These are phyloP conservation scores for Erysiphe pulchra DNA, from an alignment of 2,329 filamentous ascomycete genomes.

Conservation along the genomic window DNA sequence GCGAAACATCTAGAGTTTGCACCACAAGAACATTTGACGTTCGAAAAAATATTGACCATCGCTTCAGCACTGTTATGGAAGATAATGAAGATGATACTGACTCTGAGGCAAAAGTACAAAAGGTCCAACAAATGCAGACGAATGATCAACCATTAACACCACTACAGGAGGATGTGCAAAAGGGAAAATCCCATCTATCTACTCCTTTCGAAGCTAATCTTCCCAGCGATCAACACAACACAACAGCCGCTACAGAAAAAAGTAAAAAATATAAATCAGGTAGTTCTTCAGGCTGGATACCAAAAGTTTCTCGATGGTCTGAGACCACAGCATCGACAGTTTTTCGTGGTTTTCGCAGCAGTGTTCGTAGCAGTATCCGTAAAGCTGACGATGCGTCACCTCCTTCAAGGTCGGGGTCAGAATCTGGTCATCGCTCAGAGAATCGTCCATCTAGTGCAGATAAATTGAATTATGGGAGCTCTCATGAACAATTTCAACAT, in stretches of 20 bases:
- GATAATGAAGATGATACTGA: conserved; percentile 36
- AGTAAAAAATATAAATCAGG: conserved; percentile 73
- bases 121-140: conserved; percentile 29
- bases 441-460: conserved; percentile 35
- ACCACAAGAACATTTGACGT: conserved; percentile 13
- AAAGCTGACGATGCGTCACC: conserved; percentile 26
- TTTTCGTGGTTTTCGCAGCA: conserved; percentile 49
- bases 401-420: conserved; percentile 55
- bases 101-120: conserved; percentile 20
- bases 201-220: conserved; percentile 15
- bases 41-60: conserved; percentile 42
- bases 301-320: conserved; percentile 92
- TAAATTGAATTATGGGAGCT: conserved; percentile 30
- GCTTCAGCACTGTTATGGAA: conserved; percentile 76
- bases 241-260: conserved; percentile 33
- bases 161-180: conserved; percentile 25
- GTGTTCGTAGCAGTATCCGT: conserved; percentile 28
- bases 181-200: conserved; percentile 33
- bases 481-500: conserved; percentile 20
- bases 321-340: conserved; percentile 83
- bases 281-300: conserved; percentile 53
- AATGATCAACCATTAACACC: conserved; percentile 36
- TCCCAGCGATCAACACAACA: conserved; percentile 59
- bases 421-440: conserved; percentile 36
- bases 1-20: conserved; percentile 23